Evolutionary conservation across 805 yeast species (phyloP).

Genomic region (Metschnikowia koreensis): DNA sequence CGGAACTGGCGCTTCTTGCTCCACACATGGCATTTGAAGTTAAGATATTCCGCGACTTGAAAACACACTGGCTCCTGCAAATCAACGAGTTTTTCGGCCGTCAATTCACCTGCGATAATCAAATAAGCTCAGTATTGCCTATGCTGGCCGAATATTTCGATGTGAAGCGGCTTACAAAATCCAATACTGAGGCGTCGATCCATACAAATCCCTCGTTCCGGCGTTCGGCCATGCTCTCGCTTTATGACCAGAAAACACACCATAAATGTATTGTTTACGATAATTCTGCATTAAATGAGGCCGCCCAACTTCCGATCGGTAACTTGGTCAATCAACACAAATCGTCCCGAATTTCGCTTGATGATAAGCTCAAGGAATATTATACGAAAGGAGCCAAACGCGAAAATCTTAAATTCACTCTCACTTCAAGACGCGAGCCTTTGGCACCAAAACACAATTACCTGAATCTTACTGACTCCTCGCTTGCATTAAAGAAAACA

Average conservation of each 20-base stretch:
- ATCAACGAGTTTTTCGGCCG: conserved; percentile 33
- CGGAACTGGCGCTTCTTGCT: conserved; percentile 29
- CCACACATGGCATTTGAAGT: conserved; percentile 32
- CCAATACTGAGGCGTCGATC: conserved; percentile 36
- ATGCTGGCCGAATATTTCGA: conserved; percentile 23
- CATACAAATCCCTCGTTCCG: conserved; percentile 46
- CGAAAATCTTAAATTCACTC: conserved; percentile 1
- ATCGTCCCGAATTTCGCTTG: conserved; percentile 34
- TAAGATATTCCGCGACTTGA: conserved; percentile 39
- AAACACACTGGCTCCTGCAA: conserved; percentile 39
- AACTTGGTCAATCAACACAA: conserved; percentile 39
- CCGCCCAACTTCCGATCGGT: conserved; percentile 38
- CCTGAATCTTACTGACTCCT: conserved; percentile 40
- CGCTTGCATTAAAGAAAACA: conserved; percentile 36
- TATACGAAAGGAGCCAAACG: background rate
- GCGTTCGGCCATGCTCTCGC: conserved; percentile 45
- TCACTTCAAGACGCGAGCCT: conserved; percentile 4
- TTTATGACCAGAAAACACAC: conserved; percentile 37
- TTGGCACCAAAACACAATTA: conserved; percentile 30
- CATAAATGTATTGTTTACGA: conserved; percentile 36
- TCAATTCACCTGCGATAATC: conserved; percentile 21
- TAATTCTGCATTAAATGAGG: conserved; percentile 27
- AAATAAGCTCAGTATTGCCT: conserved; percentile 28
- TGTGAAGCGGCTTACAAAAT: conserved; percentile 26
- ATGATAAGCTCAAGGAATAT: conserved; percentile 27